Conservation (phyloP, 129 eudicot species). For the Flaveria linearis region DNA sequence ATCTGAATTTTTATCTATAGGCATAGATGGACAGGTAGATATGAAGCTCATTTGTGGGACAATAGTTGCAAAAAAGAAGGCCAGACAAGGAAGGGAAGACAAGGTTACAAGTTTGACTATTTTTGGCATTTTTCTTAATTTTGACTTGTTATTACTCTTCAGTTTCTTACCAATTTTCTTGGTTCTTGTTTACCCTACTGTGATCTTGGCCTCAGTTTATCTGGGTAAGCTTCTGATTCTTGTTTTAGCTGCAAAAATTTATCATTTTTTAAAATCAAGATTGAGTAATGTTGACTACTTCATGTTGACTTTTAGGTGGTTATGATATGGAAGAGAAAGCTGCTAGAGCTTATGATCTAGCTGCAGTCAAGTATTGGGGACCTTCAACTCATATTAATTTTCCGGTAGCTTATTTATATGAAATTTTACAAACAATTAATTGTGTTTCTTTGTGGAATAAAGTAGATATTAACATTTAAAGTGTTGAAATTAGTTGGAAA, state of each 20-base stretch:
- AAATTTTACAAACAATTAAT: background rate
- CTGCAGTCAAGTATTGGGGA: constrained; percentile 98
- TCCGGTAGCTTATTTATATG: constrained; percentile 45
- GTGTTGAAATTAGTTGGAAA: constrained; percentile 57
- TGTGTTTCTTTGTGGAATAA: background rate
- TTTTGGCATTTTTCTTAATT: constrained; percentile 25
- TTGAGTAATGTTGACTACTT: constrained; percentile 23
- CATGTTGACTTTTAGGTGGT: constrained; percentile 61
- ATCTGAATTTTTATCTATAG: constrained; percentile 36
- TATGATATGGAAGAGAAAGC: constrained; percentile 97
- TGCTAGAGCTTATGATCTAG: constrained; percentile 92
- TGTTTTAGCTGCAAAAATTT: background rate
- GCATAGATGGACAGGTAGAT: constrained; percentile 96
- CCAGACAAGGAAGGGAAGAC: constrained; percentile 90
- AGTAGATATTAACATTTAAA: background rate
- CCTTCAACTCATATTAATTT: constrained; percentile 90
- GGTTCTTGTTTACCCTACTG: constrained; percentile 32
- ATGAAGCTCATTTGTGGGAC: constrained; percentile 96
- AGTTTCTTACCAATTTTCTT: constrained; percentile 28
- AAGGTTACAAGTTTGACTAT: constrained; percentile 54
- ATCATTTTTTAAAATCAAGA: constrained; percentile 26
- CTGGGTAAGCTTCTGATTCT: constrained; percentile 49
- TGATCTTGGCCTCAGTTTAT: constrained; percentile 48
- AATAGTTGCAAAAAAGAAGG: constrained; percentile 97
- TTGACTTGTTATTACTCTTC: constrained; percentile 22